These are phyloP conservation scores for Geoglossum cookeanum DNA, from an alignment of 2,329 filamentous ascomycete genomes.

Conservation along the genomic window DNA sequence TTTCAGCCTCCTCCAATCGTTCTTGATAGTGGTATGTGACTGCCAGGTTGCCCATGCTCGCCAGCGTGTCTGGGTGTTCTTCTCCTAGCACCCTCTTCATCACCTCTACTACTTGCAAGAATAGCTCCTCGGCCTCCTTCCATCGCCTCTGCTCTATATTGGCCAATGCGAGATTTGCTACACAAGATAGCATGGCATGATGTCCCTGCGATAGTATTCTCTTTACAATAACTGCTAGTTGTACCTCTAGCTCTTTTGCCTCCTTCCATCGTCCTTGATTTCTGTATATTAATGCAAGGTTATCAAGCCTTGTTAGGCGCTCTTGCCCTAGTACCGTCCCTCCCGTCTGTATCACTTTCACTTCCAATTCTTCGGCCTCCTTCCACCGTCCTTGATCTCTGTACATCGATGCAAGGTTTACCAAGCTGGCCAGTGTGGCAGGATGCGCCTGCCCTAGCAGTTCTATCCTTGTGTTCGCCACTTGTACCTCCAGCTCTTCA, in stretches of 20 bases:
- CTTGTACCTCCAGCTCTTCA: background rate
- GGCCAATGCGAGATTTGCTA: background rate
- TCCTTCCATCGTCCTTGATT: background rate
- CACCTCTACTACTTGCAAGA: background rate
- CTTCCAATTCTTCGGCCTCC: background rate
- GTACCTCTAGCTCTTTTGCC: background rate
- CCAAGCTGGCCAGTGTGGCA: background rate
- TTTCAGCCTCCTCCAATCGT: too few species aligned
- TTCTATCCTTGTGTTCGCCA: background rate
- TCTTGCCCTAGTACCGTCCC: background rate
- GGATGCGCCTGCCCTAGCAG: background rate
- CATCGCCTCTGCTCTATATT: background rate
- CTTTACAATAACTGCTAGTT: background rate
- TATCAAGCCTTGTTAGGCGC: background rate
- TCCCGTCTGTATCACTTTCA: background rate
- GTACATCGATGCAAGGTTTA: background rate
- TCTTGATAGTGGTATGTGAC: too few species aligned
- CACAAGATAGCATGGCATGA: too few species aligned
- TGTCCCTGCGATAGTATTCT: background rate
- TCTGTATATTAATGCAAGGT: background rate
- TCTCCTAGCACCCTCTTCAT: constrained; percentile 1
- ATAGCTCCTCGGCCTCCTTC: constrained; percentile 2
- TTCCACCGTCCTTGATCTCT: background rate
- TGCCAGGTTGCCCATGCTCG: background rate
- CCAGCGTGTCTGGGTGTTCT: constrained; percentile 3